Conservation (phyloP, 306 rosid genomes). For the Lablab purpureus region DNA sequence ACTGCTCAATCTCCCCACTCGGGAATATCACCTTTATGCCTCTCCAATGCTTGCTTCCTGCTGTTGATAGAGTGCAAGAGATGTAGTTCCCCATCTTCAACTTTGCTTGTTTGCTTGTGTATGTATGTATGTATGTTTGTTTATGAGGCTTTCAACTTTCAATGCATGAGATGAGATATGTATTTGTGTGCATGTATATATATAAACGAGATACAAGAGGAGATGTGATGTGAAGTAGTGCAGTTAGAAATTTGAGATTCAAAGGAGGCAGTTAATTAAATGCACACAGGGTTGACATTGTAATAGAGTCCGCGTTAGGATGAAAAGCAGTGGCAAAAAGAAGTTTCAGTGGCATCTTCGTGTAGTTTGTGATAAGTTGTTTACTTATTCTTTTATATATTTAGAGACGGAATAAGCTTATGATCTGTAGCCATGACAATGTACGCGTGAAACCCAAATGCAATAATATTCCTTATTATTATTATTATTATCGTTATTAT, state of each 20-base stretch:
- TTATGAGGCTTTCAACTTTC: conserved; percentile 31
- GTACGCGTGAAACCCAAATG: conserved; percentile 48
- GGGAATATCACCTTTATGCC: conserved; percentile 72
- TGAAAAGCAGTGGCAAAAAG: conserved; percentile 22
- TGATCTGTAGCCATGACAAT: conserved; percentile 32
- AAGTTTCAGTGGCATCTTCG: conserved; percentile 48
- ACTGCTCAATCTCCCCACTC: conserved; percentile 58
- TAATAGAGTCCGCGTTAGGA: conserved; percentile 50
- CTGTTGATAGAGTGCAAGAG: conserved; percentile 64
- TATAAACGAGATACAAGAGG: not conserved
- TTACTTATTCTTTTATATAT: not conserved
- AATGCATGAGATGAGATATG: not conserved
- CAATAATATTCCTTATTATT: not conserved
- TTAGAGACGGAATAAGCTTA: not conserved
- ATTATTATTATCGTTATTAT: not conserved
- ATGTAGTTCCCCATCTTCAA: conserved; percentile 78
- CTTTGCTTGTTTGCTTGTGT: not conserved
- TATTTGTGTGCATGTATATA: no score
- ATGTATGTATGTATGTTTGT: not conserved
- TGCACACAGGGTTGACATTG: conserved; percentile 39
- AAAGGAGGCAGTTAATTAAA: conserved; percentile 39
- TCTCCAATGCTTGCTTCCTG: conserved; percentile 49
- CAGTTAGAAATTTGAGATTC: conserved; percentile 30
- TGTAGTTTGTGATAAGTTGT: conserved; percentile 4
- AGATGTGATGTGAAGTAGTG: conserved; percentile 11